Conservation (phyloP, 352 stramenopile species). For the Phytopythium boreale region DNA sequence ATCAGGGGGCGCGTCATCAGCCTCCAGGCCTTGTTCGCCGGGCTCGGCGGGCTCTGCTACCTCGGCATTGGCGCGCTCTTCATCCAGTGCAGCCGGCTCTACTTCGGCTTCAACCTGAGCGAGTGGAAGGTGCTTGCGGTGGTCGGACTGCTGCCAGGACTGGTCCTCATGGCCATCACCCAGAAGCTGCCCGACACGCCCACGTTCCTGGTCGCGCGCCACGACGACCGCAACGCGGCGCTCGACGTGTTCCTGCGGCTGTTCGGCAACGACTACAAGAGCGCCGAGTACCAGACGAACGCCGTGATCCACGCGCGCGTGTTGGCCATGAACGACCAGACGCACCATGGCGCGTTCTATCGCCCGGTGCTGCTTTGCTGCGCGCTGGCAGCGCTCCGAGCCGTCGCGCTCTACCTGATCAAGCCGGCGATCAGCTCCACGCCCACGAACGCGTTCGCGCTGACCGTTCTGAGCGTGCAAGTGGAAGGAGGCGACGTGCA, state of each 20-base stretch:
- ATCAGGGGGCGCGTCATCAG: slow-evolving; percentile 60
- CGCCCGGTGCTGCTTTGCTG: slow-evolving; percentile 60
- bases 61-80: slow-evolving; percentile 54
- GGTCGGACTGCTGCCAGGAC: slow-evolving; percentile 38
- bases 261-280: slow-evolving; percentile 42
- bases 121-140: slow-evolving; percentile 76
- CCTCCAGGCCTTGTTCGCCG: slow-evolving; percentile 31
- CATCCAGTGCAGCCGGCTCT: slow-evolving; percentile 58
- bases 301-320: slow-evolving; percentile 70
- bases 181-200: slow-evolving; percentile 76
- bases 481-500: slow-evolving; percentile 50
- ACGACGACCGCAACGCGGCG: slow-evolving; percentile 65
- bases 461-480: slow-evolving; percentile 60
- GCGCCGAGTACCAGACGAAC: slow-evolving; percentile 68
- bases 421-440: slow-evolving; percentile 52
- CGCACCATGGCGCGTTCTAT: slow-evolving; percentile 64
- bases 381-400: slow-evolving; percentile 45
- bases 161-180: slow-evolving; percentile 55
- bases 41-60: slow-evolving; percentile 43
- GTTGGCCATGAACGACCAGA: slow-evolving; percentile 45
- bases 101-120: slow-evolving; percentile 76
- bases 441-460: slow-evolving; percentile 34
- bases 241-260: slow-evolving; percentile 61
- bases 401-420: slow-evolving; percentile 43
- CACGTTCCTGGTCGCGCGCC: slow-evolving; percentile 69